Conservation (phyloP, 257 asterid genomes). For the Euphrasia confusa region DNA sequence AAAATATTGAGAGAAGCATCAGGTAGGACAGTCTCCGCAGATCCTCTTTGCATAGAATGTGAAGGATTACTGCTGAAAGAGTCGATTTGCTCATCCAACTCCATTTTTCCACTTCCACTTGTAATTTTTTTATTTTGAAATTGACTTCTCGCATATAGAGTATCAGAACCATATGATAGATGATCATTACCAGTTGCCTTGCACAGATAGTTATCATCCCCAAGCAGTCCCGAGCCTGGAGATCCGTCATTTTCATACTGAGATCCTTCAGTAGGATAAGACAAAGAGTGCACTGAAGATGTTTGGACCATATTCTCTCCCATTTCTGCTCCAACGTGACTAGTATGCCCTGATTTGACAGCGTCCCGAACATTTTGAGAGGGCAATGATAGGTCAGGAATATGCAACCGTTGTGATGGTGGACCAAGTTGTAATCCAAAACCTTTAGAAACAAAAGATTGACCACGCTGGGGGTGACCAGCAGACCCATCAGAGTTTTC, state of each 20-base stretch:
- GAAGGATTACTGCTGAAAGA: constrained; percentile 34
- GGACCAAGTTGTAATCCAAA: constrained; percentile 92
- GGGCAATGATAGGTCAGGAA: constrained; percentile 39
- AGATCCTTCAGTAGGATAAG: constrained; percentile 34
- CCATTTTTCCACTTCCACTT: constrained; percentile 41
- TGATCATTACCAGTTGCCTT: constrained; percentile 42
- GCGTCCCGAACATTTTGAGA: constrained; percentile 41
- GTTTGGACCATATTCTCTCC: constrained; percentile 42
- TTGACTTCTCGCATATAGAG: constrained; percentile 40
- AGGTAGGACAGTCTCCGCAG: constrained; percentile 36
- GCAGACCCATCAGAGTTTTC: constrained; percentile 47
- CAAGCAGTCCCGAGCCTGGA: constrained; percentile 37
- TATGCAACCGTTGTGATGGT: constrained; percentile 57
- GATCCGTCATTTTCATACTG: constrained; percentile 33
- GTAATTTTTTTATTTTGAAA: constrained; percentile 44
- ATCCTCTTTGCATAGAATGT: constrained; percentile 38
- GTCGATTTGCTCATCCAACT: constrained; percentile 35
- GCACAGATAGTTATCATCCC: constrained; percentile 32
- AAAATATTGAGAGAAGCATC: constrained; percentile 35
- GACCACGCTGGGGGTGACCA: constrained; percentile 46
- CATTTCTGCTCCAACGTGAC: constrained; percentile 38
- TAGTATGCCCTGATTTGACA: constrained; percentile 32
- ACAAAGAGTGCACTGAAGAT: constrained; percentile 42
- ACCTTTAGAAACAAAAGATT: constrained; percentile 66
- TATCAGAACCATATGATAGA: constrained; percentile 43